A percentile compares a stretch with the other conserved stretches of the same genome.
Conservation (phyloP, 352 stramenopile species). For the Globisporangium parvum region DNA sequence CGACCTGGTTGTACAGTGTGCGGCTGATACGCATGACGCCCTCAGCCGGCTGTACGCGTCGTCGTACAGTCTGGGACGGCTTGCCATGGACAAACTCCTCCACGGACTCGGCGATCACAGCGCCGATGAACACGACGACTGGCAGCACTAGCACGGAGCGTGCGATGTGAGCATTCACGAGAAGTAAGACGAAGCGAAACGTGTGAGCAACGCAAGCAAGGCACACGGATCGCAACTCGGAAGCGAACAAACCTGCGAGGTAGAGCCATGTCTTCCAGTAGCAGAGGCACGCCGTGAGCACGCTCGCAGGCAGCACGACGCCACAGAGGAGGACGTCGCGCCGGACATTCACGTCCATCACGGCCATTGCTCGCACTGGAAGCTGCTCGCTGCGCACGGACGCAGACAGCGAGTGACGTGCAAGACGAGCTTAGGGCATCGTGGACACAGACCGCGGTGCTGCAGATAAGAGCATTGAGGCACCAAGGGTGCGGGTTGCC, state of each 20-base stretch:
- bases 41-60: conserved; percentile 2
- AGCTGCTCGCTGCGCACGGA: too few relatives aligned
- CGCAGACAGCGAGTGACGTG: too few relatives aligned
- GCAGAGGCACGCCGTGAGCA: background rate
- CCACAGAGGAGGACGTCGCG: background rate
- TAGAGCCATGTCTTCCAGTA: conserved; percentile 1
- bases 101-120: conserved; percentile 34
- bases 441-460: too few relatives aligned
- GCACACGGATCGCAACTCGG: too few relatives aligned
- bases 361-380: background rate
- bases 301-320: background rate
- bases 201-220: too few relatives aligned
- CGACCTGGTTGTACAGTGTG: conserved; percentile 58
- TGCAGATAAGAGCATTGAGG: too few relatives aligned
- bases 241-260: conserved; percentile 3
- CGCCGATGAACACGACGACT: conserved; percentile 42
- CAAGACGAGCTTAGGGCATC: background rate
- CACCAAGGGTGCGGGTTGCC: too few relatives aligned
- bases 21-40: conserved; percentile 58
- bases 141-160: conserved; percentile 42
- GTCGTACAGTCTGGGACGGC: background rate
- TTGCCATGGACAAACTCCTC: conserved; percentile 10
- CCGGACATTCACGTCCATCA: conserved; percentile 2
- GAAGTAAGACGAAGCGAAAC: too few relatives aligned
- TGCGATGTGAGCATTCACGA: too few relatives aligned